These are phyloP conservation scores for Fusarium coffeatum DNA, from an alignment of 2,329 filamentous ascomycete species.

Conservation along the genomic window DNA sequence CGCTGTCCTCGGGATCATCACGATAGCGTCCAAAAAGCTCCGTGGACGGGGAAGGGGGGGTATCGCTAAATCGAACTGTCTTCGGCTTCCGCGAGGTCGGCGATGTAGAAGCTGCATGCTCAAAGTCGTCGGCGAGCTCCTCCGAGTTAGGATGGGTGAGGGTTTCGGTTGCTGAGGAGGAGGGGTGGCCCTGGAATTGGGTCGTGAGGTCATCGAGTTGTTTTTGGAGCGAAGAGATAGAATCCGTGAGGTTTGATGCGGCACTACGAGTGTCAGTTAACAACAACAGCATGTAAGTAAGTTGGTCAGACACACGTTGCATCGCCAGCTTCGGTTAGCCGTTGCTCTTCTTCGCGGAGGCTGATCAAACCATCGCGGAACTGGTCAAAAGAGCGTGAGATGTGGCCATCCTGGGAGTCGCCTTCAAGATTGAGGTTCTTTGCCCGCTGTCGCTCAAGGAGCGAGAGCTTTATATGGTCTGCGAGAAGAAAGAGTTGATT, in stretches of 20 bases:
- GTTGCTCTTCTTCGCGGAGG: conserved; percentile 72
- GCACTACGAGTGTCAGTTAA: conserved; percentile 51
- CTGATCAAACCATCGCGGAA: conserved; percentile 82
- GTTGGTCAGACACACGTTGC: conserved; percentile 62
- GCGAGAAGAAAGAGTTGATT: conserved; percentile 91
- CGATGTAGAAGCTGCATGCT: conserved; percentile 65
- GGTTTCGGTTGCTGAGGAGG: conserved; percentile 61
- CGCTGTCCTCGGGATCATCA: conserved; percentile 70
- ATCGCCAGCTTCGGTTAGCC: conserved; percentile 72
- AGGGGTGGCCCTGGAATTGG: conserved; percentile 79
- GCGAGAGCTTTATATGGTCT: conserved; percentile 95
- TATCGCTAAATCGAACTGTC: conserved; percentile 88
- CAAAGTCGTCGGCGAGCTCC: conserved; percentile 71
- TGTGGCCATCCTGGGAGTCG: conserved; percentile 87
- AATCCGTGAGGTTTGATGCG: conserved; percentile 66
- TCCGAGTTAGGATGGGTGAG: conserved; percentile 73
- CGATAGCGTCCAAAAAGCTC: conserved; percentile 70
- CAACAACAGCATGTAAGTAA: neutral
- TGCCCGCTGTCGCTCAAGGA: conserved; percentile 90
- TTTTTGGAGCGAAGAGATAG: conserved; percentile 74
- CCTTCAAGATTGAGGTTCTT: conserved; percentile 82
- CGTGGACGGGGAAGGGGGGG: conserved; percentile 56
- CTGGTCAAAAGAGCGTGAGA: conserved; percentile 88
- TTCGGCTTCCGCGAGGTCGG: conserved; percentile 62
- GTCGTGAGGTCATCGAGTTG: conserved; percentile 81